These are phyloP conservation scores for Fraxinus quadrangulata DNA, from an alignment of 257 asterid species.

Conservation along the genomic window DNA sequence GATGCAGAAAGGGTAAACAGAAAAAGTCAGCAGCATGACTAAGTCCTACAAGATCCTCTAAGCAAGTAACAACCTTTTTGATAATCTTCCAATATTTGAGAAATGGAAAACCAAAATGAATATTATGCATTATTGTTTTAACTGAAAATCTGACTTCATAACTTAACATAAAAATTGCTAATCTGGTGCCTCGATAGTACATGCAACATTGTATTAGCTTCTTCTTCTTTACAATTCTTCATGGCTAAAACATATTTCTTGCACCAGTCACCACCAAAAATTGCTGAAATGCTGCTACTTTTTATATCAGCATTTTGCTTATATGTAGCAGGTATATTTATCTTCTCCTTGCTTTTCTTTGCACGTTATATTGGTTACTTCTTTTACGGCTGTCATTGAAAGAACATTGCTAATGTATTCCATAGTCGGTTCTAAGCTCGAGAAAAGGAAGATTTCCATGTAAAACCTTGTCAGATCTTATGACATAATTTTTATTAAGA, in stretches of 20 bases:
- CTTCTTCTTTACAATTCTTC: background rate
- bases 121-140: background rate
- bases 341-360: background rate
- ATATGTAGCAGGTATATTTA: constrained; percentile 24
- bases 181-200: background rate
- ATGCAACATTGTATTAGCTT: background rate
- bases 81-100: background rate
- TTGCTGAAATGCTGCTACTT: constrained; percentile 8
- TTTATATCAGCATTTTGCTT: constrained; percentile 4
- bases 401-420: no score
- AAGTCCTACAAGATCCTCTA: background rate
- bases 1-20: background rate
- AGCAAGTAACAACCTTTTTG: background rate
- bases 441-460: no score
- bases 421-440: no score
- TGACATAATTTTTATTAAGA: background rate
- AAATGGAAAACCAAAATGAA: background rate
- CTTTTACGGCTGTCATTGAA: no score
- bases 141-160: background rate
- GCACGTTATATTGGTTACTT: no score
- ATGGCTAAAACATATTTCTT: constrained; percentile 22
- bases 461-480: no score
- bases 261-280: background rate
- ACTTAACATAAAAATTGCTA: background rate
- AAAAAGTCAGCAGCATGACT: background rate